These are phyloP conservation scores for Coniochaeta sp. DNA, from an alignment of 2,329 filamentous ascomycete species.

Conservation along the genomic window DNA sequence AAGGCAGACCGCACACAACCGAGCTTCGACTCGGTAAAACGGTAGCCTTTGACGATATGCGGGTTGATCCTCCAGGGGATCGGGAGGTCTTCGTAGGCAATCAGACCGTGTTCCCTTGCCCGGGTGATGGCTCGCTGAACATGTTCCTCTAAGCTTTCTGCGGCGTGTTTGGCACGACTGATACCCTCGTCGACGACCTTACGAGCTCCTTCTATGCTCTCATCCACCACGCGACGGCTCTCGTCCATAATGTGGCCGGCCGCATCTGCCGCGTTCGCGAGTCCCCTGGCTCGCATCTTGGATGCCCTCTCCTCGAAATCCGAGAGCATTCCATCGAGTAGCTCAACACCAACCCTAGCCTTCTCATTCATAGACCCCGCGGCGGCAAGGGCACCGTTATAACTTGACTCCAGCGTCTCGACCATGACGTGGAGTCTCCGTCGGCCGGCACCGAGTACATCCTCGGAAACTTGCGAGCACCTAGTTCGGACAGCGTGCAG, in stretches of 20 bases:
- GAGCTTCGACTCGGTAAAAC: slow-evolving; percentile 84
- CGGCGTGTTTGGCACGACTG: slow-evolving; percentile 74
- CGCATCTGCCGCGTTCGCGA: slow-evolving; percentile 58
- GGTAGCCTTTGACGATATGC: slow-evolving; percentile 85
- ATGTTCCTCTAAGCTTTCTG: slow-evolving; percentile 74
- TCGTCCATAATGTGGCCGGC: slow-evolving; percentile 69
- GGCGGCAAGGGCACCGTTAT: slow-evolving; percentile 76
- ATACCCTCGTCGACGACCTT: slow-evolving; percentile 75
- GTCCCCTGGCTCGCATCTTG: slow-evolving; percentile 68
- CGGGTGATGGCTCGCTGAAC: slow-evolving; percentile 70
- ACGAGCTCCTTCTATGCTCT: slow-evolving; percentile 64
- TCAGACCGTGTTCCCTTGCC: slow-evolving; percentile 72
- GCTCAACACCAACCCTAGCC: slow-evolving; percentile 74
- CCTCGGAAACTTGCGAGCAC: slow-evolving; percentile 84
- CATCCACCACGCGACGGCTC: slow-evolving; percentile 72
- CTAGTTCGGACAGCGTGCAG: slow-evolving; percentile 79
- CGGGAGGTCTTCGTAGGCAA: slow-evolving; percentile 85
- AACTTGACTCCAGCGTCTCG: slow-evolving; percentile 81
- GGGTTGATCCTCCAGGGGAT: slow-evolving; percentile 92
- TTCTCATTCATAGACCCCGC: slow-evolving; percentile 89
- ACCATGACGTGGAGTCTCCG: slow-evolving; percentile 82
- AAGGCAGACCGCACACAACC: slow-evolving; percentile 84
- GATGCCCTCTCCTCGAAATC: slow-evolving; percentile 80
- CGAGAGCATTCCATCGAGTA: slow-evolving; percentile 77
- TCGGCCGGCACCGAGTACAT: slow-evolving; percentile 79